Percentiles rank a stretch among this genome's conserved stretches.
Conservation (phyloP, 2,329 filamentous ascomycete genomes). For the Verticillium zaregamsianum region DNA sequence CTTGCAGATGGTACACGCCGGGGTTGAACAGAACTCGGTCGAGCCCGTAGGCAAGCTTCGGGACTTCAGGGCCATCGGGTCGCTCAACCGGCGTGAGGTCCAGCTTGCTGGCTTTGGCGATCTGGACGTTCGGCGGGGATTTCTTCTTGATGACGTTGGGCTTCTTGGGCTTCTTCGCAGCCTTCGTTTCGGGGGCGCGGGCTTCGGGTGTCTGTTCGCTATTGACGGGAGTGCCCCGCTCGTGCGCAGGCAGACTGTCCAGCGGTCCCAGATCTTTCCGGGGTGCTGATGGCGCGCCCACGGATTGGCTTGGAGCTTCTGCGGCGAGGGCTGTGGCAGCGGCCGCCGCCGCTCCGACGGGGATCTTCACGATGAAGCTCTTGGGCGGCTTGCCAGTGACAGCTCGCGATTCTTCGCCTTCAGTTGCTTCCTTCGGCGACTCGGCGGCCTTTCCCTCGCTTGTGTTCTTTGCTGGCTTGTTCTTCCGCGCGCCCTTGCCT, state of each 20-base stretch:
- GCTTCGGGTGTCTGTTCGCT: background rate
- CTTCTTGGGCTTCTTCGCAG: background rate
- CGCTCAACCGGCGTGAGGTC: conserved; percentile 26
- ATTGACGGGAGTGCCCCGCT: background rate
- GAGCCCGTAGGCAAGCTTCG: conserved; percentile 67
- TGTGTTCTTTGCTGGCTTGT: background rate
- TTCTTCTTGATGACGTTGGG: background rate
- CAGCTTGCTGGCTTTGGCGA: conserved; percentile 12
- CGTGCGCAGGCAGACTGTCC: background rate
- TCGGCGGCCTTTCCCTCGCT: background rate
- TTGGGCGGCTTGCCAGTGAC: conserved; percentile 1
- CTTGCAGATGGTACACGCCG: conserved; percentile 87
- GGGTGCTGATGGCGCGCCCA: background rate
- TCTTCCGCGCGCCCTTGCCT: background rate
- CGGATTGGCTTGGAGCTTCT: background rate
- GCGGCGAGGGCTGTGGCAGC: background rate
- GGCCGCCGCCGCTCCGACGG: background rate
- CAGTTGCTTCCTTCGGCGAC: background rate
- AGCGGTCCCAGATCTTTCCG: background rate
- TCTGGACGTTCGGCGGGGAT: conserved; percentile 1
- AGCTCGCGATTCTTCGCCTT: background rate
- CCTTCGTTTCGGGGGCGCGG: background rate
- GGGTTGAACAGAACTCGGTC: conserved; percentile 94
- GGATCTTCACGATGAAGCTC: background rate
- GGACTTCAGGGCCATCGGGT: conserved; percentile 36